Evolutionary conservation across 2,329 filamentous ascomycete genomes (phyloP).

Genomic region (Incumbomyces lentus): DNA sequence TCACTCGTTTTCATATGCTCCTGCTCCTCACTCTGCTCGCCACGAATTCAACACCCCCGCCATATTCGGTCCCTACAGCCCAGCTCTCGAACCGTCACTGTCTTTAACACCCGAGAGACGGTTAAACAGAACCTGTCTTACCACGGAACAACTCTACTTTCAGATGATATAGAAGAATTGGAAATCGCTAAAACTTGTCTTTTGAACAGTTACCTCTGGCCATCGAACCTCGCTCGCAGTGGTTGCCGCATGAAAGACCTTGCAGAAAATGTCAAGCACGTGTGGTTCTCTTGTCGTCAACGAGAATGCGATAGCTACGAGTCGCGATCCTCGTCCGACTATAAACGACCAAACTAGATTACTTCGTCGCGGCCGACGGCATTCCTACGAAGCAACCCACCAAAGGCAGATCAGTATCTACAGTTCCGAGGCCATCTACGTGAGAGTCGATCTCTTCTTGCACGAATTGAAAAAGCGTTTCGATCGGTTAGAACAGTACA

Average conservation of each 20-base stretch:
- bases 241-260: not conserved
- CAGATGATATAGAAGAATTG: no score
- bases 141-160: not conserved
- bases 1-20: not conserved
- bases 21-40: not conserved
- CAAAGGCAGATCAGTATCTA: constrained; percentile 34
- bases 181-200: no score
- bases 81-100: not conserved
- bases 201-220: not conserved
- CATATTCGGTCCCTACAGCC: constrained; percentile 12
- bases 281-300: constrained; percentile 10
- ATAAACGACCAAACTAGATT: constrained; percentile 11
- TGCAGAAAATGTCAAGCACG: not conserved
- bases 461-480: constrained; percentile 76
- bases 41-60: constrained; percentile 1
- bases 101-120: not conserved
- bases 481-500: constrained; percentile 79
- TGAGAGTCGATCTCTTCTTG: constrained; percentile 44
- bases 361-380: constrained; percentile 28
- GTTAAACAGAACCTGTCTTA: not conserved
- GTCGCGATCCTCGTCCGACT: constrained; percentile 11
- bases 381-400: constrained; percentile 34
- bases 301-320: constrained; percentile 9
- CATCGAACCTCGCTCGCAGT: not conserved
- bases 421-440: constrained; percentile 35